Conservation (phyloP, 1,284 basidiomycete genomes). For the Sanghuangporus sanghuang region DNA sequence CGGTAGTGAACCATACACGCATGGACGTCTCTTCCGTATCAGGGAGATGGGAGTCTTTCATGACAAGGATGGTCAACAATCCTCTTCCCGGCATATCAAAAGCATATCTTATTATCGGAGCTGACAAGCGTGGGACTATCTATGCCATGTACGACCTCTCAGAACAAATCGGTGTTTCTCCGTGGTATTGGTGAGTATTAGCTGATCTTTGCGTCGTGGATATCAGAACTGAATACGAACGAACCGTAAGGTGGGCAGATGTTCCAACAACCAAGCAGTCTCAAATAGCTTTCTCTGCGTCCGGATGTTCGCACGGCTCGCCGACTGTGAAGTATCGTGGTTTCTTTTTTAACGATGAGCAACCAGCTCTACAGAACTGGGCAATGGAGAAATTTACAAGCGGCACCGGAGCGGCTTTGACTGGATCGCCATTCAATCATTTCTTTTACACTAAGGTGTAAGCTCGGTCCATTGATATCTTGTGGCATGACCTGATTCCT, state of each 20-base stretch:
- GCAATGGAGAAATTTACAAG: conserved; percentile 61
- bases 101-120: conserved; percentile 62
- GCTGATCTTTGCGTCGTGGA: not conserved
- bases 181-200: conserved; percentile 53
- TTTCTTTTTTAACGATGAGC: conserved; percentile 63
- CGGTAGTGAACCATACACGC: conserved; percentile 46
- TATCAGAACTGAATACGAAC: conserved; percentile 49
- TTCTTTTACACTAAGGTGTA: conserved; percentile 57
- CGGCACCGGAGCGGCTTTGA: conserved; percentile 45
- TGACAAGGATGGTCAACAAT: conserved; percentile 45
- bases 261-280: conserved; percentile 44
- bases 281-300: conserved; percentile 42
- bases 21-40: conserved; percentile 51
- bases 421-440: conserved; percentile 55
- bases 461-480: not conserved
- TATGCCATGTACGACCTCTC: conserved; percentile 67
- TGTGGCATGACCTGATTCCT: not conserved
- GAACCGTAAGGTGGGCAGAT: conserved; percentile 53
- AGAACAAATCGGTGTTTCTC: conserved; percentile 68
- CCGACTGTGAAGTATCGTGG: conserved; percentile 71
- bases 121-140: conserved; percentile 64
- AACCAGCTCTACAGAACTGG: conserved; percentile 51
- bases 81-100: conserved; percentile 52
- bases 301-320: conserved; percentile 55
- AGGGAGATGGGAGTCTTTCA: conserved; percentile 63